phyloP scores from a whole-genome alignment of 495 filamentous ascomycete genomes.

The Xylaria nigripes region DNA sequence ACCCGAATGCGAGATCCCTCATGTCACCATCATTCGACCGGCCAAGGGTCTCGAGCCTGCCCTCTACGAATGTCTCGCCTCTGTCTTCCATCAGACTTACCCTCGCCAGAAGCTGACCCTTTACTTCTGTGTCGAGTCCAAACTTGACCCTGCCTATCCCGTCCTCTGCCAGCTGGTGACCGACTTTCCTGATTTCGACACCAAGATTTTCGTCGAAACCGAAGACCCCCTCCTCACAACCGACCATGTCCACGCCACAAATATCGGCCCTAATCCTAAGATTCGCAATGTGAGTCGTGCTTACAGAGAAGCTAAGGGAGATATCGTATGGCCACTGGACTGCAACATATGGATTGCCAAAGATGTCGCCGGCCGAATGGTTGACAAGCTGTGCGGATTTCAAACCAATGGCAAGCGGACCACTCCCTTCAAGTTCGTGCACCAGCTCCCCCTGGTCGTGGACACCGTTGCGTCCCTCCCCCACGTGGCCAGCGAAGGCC shows the following conservation, averaged over 20 bases:
- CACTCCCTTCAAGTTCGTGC: constrained; percentile 83
- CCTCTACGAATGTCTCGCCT: constrained; percentile 88
- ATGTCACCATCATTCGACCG: constrained; percentile 86
- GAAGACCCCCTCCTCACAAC: constrained; percentile 70
- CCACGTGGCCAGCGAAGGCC: constrained; percentile 31
- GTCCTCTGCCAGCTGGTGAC: constrained; percentile 59
- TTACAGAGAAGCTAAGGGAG: constrained; percentile 87
- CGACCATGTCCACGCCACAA: constrained; percentile 40
- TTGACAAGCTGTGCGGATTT: constrained; percentile 73
- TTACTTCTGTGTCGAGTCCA: constrained; percentile 71
- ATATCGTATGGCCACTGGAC: constrained; percentile 91
- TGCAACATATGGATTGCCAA: constrained; percentile 91
- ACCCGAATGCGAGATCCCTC: constrained; percentile 49
- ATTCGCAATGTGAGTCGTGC: constrained; percentile 94
- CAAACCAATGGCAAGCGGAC: constrained; percentile 29
- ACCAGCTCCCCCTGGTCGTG: constrained; percentile 82
- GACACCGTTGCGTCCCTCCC: constrained; percentile 49
- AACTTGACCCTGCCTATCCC: constrained; percentile 70
- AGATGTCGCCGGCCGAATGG: constrained; percentile 74
- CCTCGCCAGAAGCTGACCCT: constrained; percentile 69
- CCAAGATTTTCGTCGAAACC: constrained; percentile 70
- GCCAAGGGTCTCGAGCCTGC: constrained; percentile 86
- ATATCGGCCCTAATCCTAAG: constrained; percentile 92
- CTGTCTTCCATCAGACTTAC: constrained; percentile 79
- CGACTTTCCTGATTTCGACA: constrained; percentile 68